phyloP scores from a whole-genome alignment of 768 basidiomycete species.

The Plicaturopsis crispa region DNA sequence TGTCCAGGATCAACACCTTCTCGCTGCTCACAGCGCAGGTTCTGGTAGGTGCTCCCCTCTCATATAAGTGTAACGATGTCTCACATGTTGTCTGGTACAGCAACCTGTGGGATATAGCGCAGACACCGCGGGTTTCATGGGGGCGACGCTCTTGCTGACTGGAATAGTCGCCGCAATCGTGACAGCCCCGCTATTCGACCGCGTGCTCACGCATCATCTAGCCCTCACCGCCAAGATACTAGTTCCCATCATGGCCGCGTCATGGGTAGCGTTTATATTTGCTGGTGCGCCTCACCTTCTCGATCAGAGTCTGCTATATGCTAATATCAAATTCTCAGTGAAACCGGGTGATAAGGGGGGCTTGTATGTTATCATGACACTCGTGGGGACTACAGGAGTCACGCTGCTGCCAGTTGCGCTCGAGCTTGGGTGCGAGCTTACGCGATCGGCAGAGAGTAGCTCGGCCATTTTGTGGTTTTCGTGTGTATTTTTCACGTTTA shows the following conservation, averaged over 20 bases:
- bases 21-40: slow-evolving; percentile 61
- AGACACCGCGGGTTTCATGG: slow-evolving; percentile 61
- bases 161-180: slow-evolving; percentile 65
- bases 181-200: slow-evolving; percentile 72
- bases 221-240: slow-evolving; percentile 51
- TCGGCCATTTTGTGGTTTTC: slow-evolving; percentile 71
- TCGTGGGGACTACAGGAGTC: slow-evolving; percentile 61
- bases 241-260: slow-evolving; percentile 50
- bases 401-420: slow-evolving; percentile 70
- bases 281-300: slow-evolving; percentile 45
- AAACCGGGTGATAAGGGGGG: slow-evolving; percentile 50
- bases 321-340: slow-evolving; percentile 44
- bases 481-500: slow-evolving; percentile 29
- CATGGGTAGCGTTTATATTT: slow-evolving; percentile 78
- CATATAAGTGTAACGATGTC: too few relatives aligned
- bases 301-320: slow-evolving; percentile 3
- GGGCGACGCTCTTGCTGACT: slow-evolving; percentile 57
- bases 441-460: slow-evolving; percentile 72
- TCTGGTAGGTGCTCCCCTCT: slow-evolving; percentile 37
- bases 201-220: slow-evolving; percentile 71
- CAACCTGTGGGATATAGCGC: slow-evolving; percentile 67
- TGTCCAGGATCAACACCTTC: slow-evolving; percentile 50
- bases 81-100: slow-evolving; percentile 36
- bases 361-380: slow-evolving; percentile 57
- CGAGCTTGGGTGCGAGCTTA: slow-evolving; percentile 75